phyloP scores from a whole-genome alignment of 108 stramenopile species.

The Cyclotella choctawhatcheeana region DNA sequence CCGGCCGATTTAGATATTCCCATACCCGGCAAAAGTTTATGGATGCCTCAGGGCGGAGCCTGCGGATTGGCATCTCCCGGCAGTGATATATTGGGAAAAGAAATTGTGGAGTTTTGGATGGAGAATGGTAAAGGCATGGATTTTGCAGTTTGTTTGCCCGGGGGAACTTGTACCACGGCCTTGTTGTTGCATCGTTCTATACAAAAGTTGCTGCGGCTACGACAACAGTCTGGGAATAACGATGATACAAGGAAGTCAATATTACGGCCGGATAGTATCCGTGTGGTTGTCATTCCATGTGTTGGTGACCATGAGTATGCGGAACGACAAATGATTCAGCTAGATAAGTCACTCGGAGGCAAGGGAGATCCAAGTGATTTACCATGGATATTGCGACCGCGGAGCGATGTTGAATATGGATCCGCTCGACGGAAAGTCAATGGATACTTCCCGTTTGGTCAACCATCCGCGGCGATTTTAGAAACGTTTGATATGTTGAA shows the following conservation, averaged over 20 bases:
- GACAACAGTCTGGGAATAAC: constrained; percentile 52
- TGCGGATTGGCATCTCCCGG: constrained; percentile 60
- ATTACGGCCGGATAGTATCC: too few relatives aligned
- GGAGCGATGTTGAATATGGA: constrained; percentile 41
- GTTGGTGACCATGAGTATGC: constrained; percentile 85
- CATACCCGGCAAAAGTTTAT: constrained; percentile 63
- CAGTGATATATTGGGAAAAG: constrained; percentile 42
- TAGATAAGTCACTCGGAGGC: constrained; percentile 57
- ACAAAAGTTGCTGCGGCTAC: constrained; percentile 31
- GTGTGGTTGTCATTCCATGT: constrained; percentile 84
- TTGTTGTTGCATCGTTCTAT: constrained; percentile 68
- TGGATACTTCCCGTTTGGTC: constrained; percentile 76
- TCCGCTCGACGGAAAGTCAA: constrained; percentile 21
- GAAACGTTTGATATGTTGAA: constrained; percentile 73
- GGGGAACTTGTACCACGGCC: constrained; percentile 86
- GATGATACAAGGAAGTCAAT: too few relatives aligned
- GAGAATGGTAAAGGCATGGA: constrained; percentile 61
- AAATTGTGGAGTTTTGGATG: constrained; percentile 71
- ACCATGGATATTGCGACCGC: constrained; percentile 63
- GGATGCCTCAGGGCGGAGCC: constrained; percentile 83
- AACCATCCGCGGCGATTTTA: constrained; percentile 63
- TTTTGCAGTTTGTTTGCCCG: constrained; percentile 74
- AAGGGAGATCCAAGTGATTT: constrained; percentile 53
- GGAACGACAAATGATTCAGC: constrained; percentile 75
- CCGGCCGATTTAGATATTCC: constrained; percentile 67